Evolutionary conservation across 345 rosid genomes (phyloP).

Genomic region (Aegle marmelos): DNA sequence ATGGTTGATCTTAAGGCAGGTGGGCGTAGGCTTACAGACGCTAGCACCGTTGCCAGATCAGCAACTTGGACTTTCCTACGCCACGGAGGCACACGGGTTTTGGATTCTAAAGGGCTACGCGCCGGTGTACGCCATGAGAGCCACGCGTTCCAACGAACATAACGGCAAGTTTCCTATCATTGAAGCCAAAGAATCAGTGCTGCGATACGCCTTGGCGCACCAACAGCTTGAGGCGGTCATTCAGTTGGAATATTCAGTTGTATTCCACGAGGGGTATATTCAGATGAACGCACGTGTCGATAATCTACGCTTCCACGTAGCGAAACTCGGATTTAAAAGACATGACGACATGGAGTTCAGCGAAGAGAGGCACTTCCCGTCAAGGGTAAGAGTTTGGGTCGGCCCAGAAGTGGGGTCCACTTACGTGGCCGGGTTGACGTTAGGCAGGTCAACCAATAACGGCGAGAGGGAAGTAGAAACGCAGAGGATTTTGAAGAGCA

Average conservation of each 20-base stretch:
- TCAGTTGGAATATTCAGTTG: conserved; percentile 69
- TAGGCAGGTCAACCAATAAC: conserved; percentile 68
- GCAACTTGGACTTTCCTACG: conserved; percentile 52
- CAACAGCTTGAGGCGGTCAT: conserved; percentile 74
- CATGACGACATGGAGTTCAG: conserved; percentile 28
- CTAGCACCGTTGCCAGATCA: conserved; percentile 31
- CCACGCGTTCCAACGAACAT: conserved; percentile 28
- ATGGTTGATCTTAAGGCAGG: conserved; percentile 65
- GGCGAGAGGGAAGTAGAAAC: conserved; percentile 48
- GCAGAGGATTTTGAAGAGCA: conserved; percentile 38
- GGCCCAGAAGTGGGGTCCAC: conserved; percentile 85
- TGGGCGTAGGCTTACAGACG: conserved; percentile 56
- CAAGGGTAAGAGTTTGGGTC: conserved; percentile 65
- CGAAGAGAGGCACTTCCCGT: conserved; percentile 61
- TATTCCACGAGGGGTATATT: conserved; percentile 51
- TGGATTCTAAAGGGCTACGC: conserved; percentile 75
- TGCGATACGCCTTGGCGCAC: conserved; percentile 73
- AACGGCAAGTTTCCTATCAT: conserved; percentile 33
- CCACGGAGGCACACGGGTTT: conserved; percentile 72
- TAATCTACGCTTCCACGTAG: conserved; percentile 74
- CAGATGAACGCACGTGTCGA: conserved; percentile 65
- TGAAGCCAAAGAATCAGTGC: conserved; percentile 59
- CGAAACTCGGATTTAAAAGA: conserved; percentile 51
- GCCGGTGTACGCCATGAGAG: conserved; percentile 60
- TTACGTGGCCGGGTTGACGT: conserved; percentile 62